Conservation (phyloP, 768 basidiomycete genomes). For the Lenzites betulinus region DNA sequence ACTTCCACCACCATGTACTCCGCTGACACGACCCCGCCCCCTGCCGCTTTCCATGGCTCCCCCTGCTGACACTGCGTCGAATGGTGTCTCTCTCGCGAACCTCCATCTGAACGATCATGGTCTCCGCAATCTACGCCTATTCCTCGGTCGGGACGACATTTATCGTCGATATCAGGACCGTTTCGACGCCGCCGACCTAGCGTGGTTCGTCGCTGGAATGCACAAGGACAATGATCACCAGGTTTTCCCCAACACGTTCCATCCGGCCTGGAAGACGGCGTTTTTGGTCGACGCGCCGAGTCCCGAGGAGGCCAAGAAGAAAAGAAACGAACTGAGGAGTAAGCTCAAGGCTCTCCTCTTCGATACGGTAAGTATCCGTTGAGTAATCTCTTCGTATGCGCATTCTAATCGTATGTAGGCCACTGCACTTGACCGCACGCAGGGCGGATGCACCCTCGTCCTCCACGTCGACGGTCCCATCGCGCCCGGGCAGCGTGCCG, state of each 20-base stretch:
- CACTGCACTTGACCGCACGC: not conserved
- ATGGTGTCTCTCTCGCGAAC: not conserved
- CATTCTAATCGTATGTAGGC: slow-evolving; percentile 3
- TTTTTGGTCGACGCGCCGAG: no score
- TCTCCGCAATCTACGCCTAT: not conserved
- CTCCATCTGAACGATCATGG: not conserved
- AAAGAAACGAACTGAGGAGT: not conserved
- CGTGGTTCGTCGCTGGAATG: not conserved
- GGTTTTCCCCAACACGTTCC: not conserved
- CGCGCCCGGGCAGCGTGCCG: not conserved
- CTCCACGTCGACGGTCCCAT: not conserved
- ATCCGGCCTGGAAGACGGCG: not conserved
- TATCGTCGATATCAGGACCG: not conserved
- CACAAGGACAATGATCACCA: not conserved
- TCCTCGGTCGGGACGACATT: not conserved
- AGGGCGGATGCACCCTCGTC: not conserved
- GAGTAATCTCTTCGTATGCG: not conserved
- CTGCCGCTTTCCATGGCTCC: no score
- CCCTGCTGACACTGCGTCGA: no score
- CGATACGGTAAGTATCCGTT: not conserved
- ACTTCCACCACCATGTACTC: no score
- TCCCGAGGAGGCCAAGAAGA: not conserved
- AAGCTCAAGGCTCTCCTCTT: not conserved
- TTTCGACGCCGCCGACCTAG: not conserved
- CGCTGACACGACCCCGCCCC: no score